phyloP scores from a whole-genome alignment of 345 rosid species.

The Orychophragmus violaceus region DNA sequence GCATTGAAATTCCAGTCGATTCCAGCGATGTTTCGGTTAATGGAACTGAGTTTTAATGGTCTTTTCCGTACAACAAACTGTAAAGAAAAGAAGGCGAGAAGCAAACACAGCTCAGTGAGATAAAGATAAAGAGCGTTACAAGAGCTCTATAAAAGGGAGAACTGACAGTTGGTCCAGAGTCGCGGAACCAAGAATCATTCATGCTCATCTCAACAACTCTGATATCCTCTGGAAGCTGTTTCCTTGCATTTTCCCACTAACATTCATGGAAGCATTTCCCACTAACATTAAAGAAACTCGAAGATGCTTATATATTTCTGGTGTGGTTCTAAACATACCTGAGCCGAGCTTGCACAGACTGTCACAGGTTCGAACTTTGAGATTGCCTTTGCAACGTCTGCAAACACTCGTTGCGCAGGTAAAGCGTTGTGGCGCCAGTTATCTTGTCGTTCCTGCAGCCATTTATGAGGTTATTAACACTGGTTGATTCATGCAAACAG shows the following conservation, averaged over 20 bases:
- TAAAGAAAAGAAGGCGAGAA: background rate
- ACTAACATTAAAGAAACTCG: background rate
- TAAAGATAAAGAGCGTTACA: too few species aligned
- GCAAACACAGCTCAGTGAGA: background rate
- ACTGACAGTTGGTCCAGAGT: constrained; percentile 91
- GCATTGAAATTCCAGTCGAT: constrained; percentile 85
- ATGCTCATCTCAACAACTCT: constrained; percentile 89
- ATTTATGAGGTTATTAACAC: background rate
- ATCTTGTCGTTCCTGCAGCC: constrained; percentile 76
- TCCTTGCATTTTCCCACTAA: constrained; percentile 85
- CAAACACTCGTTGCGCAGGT: constrained; percentile 56
- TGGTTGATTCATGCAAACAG: background rate
- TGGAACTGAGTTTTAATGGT: constrained; percentile 15
- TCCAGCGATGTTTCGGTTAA: constrained; percentile 58
- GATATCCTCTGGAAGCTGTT: constrained; percentile 58
- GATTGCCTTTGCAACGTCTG: constrained; percentile 66
- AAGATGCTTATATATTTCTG: background rate
- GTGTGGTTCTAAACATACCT: constrained; percentile 43
- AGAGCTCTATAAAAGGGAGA: too few species aligned
- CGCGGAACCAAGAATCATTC: constrained; percentile 97
- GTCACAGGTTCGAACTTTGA: constrained; percentile 77
- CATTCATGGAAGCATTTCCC: background rate
- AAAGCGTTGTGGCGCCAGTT: constrained; percentile 75
- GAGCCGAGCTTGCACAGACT: constrained; percentile 79
- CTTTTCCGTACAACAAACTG: constrained; percentile 58